These are phyloP conservation scores for Skeletonema marinoi DNA, from an alignment of 108 stramenopile species.

Conservation along the genomic window DNA sequence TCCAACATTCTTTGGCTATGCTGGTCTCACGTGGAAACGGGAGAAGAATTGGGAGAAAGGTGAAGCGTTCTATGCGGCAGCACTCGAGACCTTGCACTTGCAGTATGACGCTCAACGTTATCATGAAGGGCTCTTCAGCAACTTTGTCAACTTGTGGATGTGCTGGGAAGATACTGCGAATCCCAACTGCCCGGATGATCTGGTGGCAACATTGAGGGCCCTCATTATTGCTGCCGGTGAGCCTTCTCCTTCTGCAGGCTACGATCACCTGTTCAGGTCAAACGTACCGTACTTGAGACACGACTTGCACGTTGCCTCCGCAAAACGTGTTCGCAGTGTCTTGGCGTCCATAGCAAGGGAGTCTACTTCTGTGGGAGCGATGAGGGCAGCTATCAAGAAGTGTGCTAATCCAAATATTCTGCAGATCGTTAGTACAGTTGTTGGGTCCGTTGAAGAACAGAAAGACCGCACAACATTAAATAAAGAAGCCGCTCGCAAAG, in stretches of 20 bases:
- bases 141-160: neutral
- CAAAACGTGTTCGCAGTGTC: neutral
- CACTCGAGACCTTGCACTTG: neutral
- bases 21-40: neutral
- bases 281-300: neutral
- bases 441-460: neutral
- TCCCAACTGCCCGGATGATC: neutral
- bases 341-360: neutral
- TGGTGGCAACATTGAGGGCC: neutral
- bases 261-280: neutral
- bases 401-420: neutral
- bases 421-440: neutral
- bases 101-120: neutral
- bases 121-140: neutral
- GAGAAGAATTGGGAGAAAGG: neutral
- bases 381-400: slow-evolving; percentile 4
- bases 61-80: neutral
- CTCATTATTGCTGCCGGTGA: slow-evolving; percentile 3
- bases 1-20: neutral
- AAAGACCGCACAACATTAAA: neutral
- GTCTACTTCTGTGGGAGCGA: neutral
- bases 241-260: neutral
- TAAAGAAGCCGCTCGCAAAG: neutral
- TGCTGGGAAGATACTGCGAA: neutral
- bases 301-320: neutral